A percentile compares a stretch with the other conserved stretches of the same genome.
Evolutionary conservation across 768 basidiomycete species (phyloP).

Genomic region (Xerocomellus chrysenteron): DNA sequence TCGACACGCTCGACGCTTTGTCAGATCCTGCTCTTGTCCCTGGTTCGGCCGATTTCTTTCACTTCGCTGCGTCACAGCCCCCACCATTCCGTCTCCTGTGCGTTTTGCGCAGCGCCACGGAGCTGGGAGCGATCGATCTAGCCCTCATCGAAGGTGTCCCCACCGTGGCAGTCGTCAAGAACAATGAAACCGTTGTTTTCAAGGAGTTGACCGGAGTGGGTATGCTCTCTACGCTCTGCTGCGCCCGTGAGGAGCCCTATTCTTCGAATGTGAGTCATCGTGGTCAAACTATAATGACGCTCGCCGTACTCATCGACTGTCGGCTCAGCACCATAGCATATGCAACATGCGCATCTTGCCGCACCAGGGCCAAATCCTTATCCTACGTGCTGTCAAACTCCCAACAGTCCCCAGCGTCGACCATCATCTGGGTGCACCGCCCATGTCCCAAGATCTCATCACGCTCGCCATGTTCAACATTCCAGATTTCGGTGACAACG

Average conservation of each 20-base stretch:
- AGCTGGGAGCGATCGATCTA: conserved; percentile 41
- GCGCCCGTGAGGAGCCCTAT: conserved; percentile 32
- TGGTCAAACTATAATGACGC: no score
- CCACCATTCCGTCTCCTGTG: conserved; percentile 44
- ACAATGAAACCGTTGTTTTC: conserved; percentile 41
- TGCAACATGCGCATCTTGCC: conserved; percentile 53
- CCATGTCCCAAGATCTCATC: conserved; percentile 27
- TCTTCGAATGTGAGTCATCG: conserved; percentile 26
- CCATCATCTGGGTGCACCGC: conserved; percentile 13
- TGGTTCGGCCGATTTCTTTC: conserved; percentile 38
- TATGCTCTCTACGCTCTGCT: conserved; percentile 38
- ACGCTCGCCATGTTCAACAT: conserved; percentile 32
- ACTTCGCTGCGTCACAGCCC: conserved; percentile 33
- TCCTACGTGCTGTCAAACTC: conserved; percentile 44
- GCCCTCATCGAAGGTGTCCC: conserved; percentile 43
- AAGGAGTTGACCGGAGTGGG: conserved; percentile 40
- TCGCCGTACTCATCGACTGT: conserved; percentile 5
- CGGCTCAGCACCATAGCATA: conserved; percentile 45
- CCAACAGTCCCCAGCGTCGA: conserved; percentile 2
- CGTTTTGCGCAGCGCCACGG: conserved; percentile 35
- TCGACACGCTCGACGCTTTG: conserved; percentile 44
- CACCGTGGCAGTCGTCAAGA: conserved; percentile 43
- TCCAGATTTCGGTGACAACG: conserved; percentile 31
- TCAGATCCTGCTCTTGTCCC: conserved; percentile 42
- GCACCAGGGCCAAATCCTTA: conserved; percentile 48